Evolutionary conservation across 1,139 yeast species (phyloP).

Genomic region (Spencermartinsiella ligniputridi): DNA sequence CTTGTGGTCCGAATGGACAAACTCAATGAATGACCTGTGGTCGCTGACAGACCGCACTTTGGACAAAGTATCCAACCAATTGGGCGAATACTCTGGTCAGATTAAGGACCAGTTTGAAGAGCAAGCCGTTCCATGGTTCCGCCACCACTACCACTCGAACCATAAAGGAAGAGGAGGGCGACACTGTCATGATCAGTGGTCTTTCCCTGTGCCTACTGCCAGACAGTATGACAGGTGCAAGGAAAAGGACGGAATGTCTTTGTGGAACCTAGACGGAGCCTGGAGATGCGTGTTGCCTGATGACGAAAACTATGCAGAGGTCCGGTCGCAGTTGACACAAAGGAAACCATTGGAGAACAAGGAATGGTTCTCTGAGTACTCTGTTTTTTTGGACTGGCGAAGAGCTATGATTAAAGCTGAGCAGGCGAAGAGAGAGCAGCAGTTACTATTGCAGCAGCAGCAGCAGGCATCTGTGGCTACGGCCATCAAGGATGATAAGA

Average conservation of each 20-base stretch:
- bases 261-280: conserved; percentile 73
- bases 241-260: conserved; percentile 59
- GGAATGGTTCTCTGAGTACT: conserved; percentile 55
- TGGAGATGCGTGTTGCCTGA: conserved; percentile 88
- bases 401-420: conserved; percentile 47
- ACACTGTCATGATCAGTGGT: conserved; percentile 29
- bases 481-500: background rate
- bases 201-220: conserved; percentile 60
- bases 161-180: conserved; percentile 3
- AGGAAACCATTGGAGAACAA: conserved; percentile 1
- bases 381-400: conserved; percentile 66
- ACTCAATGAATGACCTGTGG: conserved; percentile 18
- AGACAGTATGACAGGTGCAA: conserved; percentile 59
- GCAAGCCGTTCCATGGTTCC: conserved; percentile 13
- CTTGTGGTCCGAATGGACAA: conserved; percentile 13
- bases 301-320: conserved; percentile 9
- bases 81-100: conserved; percentile 12
- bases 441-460: no score
- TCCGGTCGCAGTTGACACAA: conserved; percentile 1
- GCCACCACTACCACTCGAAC: conserved; percentile 3
- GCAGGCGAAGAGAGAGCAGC: conserved; percentile 28
- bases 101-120: conserved; percentile 13
- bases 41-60: conserved; percentile 20
- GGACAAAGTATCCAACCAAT: conserved; percentile 14
- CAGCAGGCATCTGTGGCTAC: conserved; percentile 7